Base-by-base conservation (phyloP, 73 alveolate genomes). In the Paramecium caudatum region DNA sequence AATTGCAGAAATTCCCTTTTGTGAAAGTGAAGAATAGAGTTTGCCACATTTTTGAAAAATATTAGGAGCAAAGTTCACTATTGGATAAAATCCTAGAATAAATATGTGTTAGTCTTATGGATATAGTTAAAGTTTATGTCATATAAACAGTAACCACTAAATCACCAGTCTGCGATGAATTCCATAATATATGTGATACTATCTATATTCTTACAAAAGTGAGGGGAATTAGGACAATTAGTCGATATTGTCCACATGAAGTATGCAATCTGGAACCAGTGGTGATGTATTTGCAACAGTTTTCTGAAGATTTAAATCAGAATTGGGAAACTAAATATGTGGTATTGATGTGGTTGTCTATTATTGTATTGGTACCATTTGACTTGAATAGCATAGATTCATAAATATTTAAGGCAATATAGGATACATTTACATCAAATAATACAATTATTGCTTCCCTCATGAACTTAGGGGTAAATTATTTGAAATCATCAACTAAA, bases 351-450 rank as follows among this genome's bases (percentile, higher is more conserved):
- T 98, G 99, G 99, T 96, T 97, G 82, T 95, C 99, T 7, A 94
- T 98, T 61, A 94, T 96, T 4, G 98, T 97, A 3, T 74, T 98
- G 82, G 99, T 98, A 4, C 99, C 99, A n/a, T 98, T 98, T 85
- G 99, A 98, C 90, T 88, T 97, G 34, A 98, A 96, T 27, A 96
- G 98, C 8, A 95, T 96, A 45, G 99, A 96, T 90, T 94, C 98
- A 13, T 27, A 74, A 41, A 41, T 74, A 0, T 74, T 74, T 41
- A 37, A 74, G 16, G 88, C 69, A 5, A 45, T 65, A 13, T 65
- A 23, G 39, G 41, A 37, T 70, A 21, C 47, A 1, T 78, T 65
- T 46, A 45, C 83, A 39, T 34, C 30, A 19, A 36, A 62, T 7
- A 17, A 85, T n/a, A 78, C 88, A 0, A 85, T 85, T 2, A 85